phyloP scores from a whole-genome alignment of 169 alveolate genomes.

The Plasmodium falciparum region DNA sequence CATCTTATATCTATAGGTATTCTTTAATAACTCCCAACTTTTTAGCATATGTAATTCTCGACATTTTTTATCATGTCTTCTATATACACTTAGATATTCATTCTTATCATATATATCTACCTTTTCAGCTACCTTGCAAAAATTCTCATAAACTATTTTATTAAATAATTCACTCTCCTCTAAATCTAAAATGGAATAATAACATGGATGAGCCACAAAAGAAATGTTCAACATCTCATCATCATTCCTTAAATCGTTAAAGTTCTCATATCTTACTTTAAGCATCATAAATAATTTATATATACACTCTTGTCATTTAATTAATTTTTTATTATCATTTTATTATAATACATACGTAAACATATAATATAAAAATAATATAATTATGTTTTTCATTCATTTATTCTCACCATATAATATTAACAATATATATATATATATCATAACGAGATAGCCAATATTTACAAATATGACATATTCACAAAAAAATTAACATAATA shows the following conservation, averaged over 20 bases:
- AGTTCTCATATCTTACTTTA: slow-evolving; percentile 34
- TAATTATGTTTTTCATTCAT: too few relatives aligned
- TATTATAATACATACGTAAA: neutral
- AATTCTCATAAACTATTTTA: slow-evolving; percentile 17
- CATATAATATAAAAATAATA: neutral
- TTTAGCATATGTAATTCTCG: slow-evolving; percentile 32
- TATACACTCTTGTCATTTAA: neutral
- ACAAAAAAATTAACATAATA: too few relatives aligned
- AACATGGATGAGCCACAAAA: slow-evolving; percentile 46
- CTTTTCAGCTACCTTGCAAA: slow-evolving; percentile 5
- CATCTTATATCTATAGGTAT: slow-evolving; percentile 51
- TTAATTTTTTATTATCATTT: too few relatives aligned
- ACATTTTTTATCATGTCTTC: slow-evolving; percentile 22
- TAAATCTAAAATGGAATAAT: slow-evolving; percentile 44
- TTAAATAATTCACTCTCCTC: slow-evolving; percentile 29
- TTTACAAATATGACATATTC: too few relatives aligned
- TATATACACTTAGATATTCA: slow-evolving; percentile 15
- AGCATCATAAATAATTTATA: slow-evolving; percentile 15
- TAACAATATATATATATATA: too few relatives aligned
- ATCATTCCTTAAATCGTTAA: slow-evolving; percentile 26
- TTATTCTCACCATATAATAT: too few relatives aligned
- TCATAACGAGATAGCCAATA: too few relatives aligned
- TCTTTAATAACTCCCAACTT: slow-evolving; percentile 45
- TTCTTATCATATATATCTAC: slow-evolving; percentile 45
- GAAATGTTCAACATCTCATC: neutral